A percentile compares a stretch with the other conserved stretches of the same genome.
Conservation (phyloP, 1,139 yeast species). For the Debaryomyces subglobosus region DNA sequence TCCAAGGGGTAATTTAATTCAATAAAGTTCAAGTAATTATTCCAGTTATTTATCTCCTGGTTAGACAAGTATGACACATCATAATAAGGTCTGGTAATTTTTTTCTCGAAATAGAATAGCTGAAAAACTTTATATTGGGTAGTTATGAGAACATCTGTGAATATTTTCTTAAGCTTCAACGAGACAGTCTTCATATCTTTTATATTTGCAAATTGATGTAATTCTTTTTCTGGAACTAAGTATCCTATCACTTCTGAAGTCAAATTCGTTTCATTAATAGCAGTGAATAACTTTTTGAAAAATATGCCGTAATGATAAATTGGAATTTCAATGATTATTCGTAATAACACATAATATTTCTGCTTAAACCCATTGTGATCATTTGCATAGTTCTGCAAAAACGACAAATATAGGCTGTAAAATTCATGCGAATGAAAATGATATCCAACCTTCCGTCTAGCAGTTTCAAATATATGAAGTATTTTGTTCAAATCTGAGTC, state of each 20-base stretch:
- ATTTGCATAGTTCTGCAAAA: conserved; percentile 41
- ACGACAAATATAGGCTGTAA: conserved; percentile 71
- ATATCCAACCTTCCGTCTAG: conserved; percentile 63
- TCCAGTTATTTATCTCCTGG: conserved; percentile 61
- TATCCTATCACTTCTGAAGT: conserved; percentile 17
- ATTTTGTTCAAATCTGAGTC: conserved; percentile 35
- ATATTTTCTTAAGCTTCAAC: conserved; percentile 45
- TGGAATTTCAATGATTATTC: conserved; percentile 71
- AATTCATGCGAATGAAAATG: conserved; percentile 77
- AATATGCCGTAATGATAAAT: conserved; percentile 73
- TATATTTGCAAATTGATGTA: conserved; percentile 15
- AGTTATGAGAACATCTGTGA: conserved; percentile 57
- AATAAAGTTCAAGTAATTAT: conserved; percentile 57
- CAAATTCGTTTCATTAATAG: conserved; percentile 28
- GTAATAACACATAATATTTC: conserved; percentile 51
- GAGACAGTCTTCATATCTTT: conserved; percentile 21
- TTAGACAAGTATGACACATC: conserved; percentile 43
- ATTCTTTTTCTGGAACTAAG: conserved; percentile 25
- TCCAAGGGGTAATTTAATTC: conserved; percentile 41
- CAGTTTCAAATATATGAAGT: conserved; percentile 58
- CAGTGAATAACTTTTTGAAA: conserved; percentile 40
- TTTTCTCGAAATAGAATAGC: conserved; percentile 64
- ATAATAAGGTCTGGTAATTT: conserved; percentile 54
- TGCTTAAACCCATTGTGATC: conserved; percentile 34
- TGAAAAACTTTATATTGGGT: conserved; percentile 65